phyloP scores from a whole-genome alignment of 441 rosid genomes.

The Gossypium schwendimanii region DNA sequence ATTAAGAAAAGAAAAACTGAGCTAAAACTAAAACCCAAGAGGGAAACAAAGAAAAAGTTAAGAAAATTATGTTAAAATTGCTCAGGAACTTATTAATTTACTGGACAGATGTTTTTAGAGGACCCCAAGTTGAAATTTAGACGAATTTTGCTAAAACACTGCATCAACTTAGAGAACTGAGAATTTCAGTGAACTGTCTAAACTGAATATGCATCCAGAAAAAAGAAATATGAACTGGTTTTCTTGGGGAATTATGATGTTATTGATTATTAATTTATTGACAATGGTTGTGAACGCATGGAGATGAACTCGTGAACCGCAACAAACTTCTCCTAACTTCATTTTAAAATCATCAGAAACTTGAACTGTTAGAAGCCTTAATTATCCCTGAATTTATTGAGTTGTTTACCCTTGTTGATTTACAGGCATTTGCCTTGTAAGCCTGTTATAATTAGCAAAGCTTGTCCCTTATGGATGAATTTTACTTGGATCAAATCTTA shows the following conservation, averaged over 20 bases:
- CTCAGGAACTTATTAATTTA: conserved; percentile 6
- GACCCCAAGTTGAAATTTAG: conserved; percentile 15
- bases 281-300: neutral
- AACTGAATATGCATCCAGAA: conserved; percentile 9
- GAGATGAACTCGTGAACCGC: neutral
- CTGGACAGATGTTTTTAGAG: conserved; percentile 28
- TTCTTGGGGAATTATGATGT: neutral
- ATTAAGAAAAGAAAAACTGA: no score
- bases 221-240: neutral
- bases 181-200: conserved; percentile 15
- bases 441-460: neutral
- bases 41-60: neutral
- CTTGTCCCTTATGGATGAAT: neutral
- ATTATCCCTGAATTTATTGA: neutral
- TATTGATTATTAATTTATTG: neutral
- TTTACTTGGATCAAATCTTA: neutral
- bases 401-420: neutral
- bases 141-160: conserved; percentile 9
- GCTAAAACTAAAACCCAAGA: neutral
- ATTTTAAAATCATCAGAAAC: neutral
- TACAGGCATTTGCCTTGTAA: neutral
- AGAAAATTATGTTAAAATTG: neutral
- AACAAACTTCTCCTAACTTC: neutral
- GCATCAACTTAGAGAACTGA: neutral
- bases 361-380: neutral